phyloP scores from a whole-genome alignment of 768 basidiomycete genomes.

The Pisolithus albus region DNA sequence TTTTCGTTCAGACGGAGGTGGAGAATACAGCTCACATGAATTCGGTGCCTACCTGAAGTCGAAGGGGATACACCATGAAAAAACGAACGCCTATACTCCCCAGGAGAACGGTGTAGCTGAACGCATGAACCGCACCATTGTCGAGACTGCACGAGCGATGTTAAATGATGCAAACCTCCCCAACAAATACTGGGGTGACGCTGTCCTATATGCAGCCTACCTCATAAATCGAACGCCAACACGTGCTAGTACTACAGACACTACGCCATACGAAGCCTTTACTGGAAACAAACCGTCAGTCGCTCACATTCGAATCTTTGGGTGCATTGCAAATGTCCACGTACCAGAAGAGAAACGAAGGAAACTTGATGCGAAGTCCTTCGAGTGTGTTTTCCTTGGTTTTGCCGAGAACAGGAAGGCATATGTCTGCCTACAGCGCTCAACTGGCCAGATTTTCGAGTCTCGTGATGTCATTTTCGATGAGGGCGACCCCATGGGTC shows the following conservation, averaged over 20 bases:
- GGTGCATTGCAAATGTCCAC: too few relatives aligned
- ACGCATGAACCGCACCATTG: constrained; percentile 30
- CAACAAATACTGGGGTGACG: constrained; percentile 4
- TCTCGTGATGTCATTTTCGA: too few relatives aligned
- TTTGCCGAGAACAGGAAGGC: too few relatives aligned
- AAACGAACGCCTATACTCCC: constrained; percentile 20
- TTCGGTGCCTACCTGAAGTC: constrained; percentile 4
- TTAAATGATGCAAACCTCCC: constrained; percentile 9
- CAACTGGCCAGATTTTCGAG: too few relatives aligned
- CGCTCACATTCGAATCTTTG: too few relatives aligned
- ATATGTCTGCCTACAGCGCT: too few relatives aligned
- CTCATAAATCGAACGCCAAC: constrained; percentile 1
- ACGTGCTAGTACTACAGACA: not conserved
- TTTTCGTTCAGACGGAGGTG: constrained; percentile 18
- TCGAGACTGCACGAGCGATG: constrained; percentile 27
- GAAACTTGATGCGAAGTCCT: too few relatives aligned
- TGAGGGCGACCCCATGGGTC: too few relatives aligned
- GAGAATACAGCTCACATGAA: constrained; percentile 13
- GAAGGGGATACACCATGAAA: constrained; percentile 14
- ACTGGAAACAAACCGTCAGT: too few relatives aligned
- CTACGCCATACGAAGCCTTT: too few relatives aligned
- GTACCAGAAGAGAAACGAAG: too few relatives aligned
- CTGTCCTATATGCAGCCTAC: constrained; percentile 1
- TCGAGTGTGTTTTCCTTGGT: too few relatives aligned
- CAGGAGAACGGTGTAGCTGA: constrained; percentile 43